Evolutionary conservation across 345 rosid species (phyloP), one percentile per base, ranked within the genome.

Genomic region (Eucalyptus erythrocorys): DNA sequence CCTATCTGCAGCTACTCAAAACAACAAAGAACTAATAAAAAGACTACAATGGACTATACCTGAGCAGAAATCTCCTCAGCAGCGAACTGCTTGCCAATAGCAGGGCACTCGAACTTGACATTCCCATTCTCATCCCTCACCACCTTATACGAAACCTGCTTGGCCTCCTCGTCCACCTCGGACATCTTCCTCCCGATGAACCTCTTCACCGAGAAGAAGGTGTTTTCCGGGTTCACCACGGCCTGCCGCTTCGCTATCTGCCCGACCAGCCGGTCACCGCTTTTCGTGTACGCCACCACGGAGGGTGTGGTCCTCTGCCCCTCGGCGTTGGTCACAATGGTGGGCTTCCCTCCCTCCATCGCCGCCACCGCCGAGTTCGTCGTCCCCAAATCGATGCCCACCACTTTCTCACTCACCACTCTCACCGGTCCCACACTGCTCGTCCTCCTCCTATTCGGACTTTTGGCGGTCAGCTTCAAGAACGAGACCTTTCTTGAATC

Each of bases 251-350:
- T 97, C 13, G 99, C 99, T 91, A 98, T 98, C 92, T 98, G 99
- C 64, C 99, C 99, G 1, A 97, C 99, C 40, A 98, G 92, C 88
- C 98, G 85, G 61, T 98, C 99, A 40, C 99, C 99, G 48, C 86
- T 93, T 89, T 92, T 95, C 1, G 99, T 94, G 87, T 98, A 98
- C 6, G 99, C 99, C 88, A 96, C 99, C 24, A 98, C 99, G 0
- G 99, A 97, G 12, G 99, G 99, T n/a, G 99, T 97, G 80, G 99
- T 98, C 80, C 99, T 93, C 89, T 98, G 99, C 42, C 99, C 99
- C 89, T 98, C 99, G 1, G 96, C 99, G 90, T 98, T 97, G 4
- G 99, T 95, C 27, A 98, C 99, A 68, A 98, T 98, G 42, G 99
- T 98, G 6, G 99, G 99, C 89, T 98, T 96, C 32, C 99, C 99